Base-by-base conservation (phyloP, 2,329 filamentous ascomycete genomes). In the Hypoxylon sp. region DNA sequence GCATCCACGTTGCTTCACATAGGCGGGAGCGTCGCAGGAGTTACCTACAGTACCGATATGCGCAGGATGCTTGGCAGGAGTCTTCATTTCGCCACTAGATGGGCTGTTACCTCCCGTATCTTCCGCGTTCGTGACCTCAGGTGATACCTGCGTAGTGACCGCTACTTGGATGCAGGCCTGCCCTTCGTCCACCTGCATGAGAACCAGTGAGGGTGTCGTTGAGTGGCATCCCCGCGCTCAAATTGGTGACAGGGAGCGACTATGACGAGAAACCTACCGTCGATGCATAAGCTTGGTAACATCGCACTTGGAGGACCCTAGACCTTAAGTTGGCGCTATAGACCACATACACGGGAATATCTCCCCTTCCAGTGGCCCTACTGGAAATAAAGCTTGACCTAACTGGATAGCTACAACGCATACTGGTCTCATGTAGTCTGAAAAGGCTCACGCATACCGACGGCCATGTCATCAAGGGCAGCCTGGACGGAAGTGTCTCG, bases 51-150 rank as follows among this genome's bases (percentile, higher is more conserved):
- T 70, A 65, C 64, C 60, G 60, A 55, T 17, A 65, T 67, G 54
- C 69, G 59, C 42, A 44, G n/a, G 48, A 60, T 31, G 19, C 61
- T 69, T 71, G 67, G 67, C 67, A 57, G 53, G 48, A 65, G 27
- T 50, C 46, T 42, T 42, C 48, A 17, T 51, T 62, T 55, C 24
- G 35, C 35, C 50, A 58, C 35, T 31, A 48, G 53, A 59, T 50
- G 51, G 15, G 55, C 44, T 37, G 66, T 67, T 63, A 65, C 63
- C 44, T 71, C 54, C 61, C 67, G 67, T 35, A 37, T 52, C 29
- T 67, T 64, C 66, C 69, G 42, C 61, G 53, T 17, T 3, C 27
- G 57, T n/a, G 54, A 17, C 37, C 60, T 56, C 44, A 61, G 35
- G 21, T 63, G 37, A 58, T 48, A 32, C 46, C 24, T 54, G 21